Evolutionary conservation across 2,329 filamentous ascomycete species (phyloP).

Genomic region (Diaporthe vaccinii): DNA sequence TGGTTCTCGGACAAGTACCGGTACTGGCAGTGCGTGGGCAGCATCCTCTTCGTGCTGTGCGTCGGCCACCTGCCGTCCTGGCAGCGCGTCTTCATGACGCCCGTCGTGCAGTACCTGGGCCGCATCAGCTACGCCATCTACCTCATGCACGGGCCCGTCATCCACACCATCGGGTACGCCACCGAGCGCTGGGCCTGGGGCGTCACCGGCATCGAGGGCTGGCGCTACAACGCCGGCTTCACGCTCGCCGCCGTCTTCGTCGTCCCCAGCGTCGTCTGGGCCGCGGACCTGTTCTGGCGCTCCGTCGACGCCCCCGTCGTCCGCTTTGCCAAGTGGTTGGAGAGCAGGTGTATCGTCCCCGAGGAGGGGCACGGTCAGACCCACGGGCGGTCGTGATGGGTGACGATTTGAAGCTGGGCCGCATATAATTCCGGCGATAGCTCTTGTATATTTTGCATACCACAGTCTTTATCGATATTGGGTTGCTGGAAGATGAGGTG

Average conservation of each 20-base stretch:
- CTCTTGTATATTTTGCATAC: slow-evolving; percentile 16
- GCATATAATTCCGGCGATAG: background rate
- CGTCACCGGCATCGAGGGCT: slow-evolving; percentile 61
- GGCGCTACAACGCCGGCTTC: slow-evolving; percentile 61
- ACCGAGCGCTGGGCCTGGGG: slow-evolving; percentile 63
- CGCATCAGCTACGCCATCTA: slow-evolving; percentile 73
- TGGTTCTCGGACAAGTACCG: slow-evolving; percentile 65
- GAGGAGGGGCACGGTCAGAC: slow-evolving; percentile 18
- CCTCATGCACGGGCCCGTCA: slow-evolving; percentile 70
- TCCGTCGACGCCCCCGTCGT: slow-evolving; percentile 69
- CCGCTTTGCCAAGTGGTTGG: slow-evolving; percentile 68
- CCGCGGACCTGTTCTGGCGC: slow-evolving; percentile 69
- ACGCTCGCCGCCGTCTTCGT: slow-evolving; percentile 61
- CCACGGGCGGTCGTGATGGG: slow-evolving; percentile 24
- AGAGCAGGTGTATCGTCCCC: slow-evolving; percentile 55
- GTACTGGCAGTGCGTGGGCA: slow-evolving; percentile 69
- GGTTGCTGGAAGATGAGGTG: background rate
- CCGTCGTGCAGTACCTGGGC: slow-evolving; percentile 69
- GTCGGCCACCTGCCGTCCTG: slow-evolving; percentile 61
- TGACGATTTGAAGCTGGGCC: background rate
- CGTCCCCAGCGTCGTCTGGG: slow-evolving; percentile 66
- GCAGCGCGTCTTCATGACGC: slow-evolving; percentile 64
- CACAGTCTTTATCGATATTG: slow-evolving; percentile 19
- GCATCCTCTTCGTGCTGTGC: slow-evolving; percentile 65
- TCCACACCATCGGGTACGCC: slow-evolving; percentile 66